Evolutionary conservation across 768 basidiomycete genomes (phyloP).

Genomic region (Pleurotus pulmonarius): DNA sequence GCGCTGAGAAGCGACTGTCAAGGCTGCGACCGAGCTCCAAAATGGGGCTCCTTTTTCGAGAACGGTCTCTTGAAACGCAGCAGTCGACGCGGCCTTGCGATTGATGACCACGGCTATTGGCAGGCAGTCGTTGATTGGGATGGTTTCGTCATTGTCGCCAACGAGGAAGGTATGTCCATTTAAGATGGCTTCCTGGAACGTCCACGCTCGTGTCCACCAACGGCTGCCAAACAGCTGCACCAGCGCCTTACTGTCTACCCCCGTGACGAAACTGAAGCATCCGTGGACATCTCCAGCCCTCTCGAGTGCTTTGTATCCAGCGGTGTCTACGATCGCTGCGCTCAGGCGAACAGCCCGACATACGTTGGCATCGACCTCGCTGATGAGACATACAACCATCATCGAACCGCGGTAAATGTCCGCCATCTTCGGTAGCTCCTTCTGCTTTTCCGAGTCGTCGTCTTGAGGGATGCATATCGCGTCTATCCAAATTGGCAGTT

Average conservation of each 20-base stretch:
- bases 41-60: background rate
- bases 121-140: background rate
- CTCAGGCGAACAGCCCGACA: background rate
- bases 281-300: background rate
- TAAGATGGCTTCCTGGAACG: background rate
- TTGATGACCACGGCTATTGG: background rate
- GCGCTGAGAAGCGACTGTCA: background rate
- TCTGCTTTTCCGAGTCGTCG: background rate
- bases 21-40: background rate
- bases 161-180: background rate
- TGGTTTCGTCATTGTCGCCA: background rate
- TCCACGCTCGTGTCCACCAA: background rate
- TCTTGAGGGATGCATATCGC: background rate
- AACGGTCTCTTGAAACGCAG: background rate
- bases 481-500: background rate
- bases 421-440: background rate
- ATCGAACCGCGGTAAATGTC: background rate
- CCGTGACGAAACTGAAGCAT: background rate
- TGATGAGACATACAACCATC: background rate
- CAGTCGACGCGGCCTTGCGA: background rate
- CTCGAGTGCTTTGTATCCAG: background rate
- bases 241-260: background rate
- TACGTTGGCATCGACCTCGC: background rate
- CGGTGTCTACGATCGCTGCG: background rate
- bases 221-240: background rate